Evolutionary conservation across 495 filamentous ascomycete species (phyloP), one percentile per base, ranked within the genome.

Genomic region (Pseudevernia furfuracea): DNA sequence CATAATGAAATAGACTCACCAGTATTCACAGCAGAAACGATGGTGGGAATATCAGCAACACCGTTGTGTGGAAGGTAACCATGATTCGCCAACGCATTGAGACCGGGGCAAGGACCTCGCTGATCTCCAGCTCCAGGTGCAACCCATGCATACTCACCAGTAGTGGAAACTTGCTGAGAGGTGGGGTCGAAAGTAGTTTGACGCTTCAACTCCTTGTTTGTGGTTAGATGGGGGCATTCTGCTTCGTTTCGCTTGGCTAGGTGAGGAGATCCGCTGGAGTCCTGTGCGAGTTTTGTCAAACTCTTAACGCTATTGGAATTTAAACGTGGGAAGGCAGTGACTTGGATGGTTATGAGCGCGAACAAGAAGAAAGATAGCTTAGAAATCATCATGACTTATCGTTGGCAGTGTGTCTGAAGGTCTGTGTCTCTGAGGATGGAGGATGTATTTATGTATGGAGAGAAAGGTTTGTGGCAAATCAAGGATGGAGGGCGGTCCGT

Each of bases 31-130:
- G 68, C 74, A 67, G 78, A 62, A 39, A 75, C 72, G 64, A 80
- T 75, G 39, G 75, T 61, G 17, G 62, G 55, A n/a, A 73, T 71
- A 7, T 68, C 68, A 3, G 76, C 81, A 28, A 81, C 71, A 38
- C 82, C 81, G 63, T 77, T 79, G 60, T 80, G 78, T 1, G 82
- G 80, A 36, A 82, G 72, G 60, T 83, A 84, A n/a, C 73, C 75
- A 69, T 82, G 80, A 53, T 84, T 83, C 44, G 82, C 81, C 41
- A 82, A 59, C 15, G 78, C 76, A 65, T 84, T 84, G 25, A 83
- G 69, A 48, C 79, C 80, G 2, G 80, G 80, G 63, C 82, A 83
- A 60, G 79, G 77, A 11, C 78, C 79, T 43, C 77, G 75, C 64
- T 76, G 75, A 68, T 78, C 76, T 25, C 75, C 74, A 21, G 67